Conservation (phyloP, 2,329 filamentous ascomycete genomes). For the Alternaria arborescens region DNA sequence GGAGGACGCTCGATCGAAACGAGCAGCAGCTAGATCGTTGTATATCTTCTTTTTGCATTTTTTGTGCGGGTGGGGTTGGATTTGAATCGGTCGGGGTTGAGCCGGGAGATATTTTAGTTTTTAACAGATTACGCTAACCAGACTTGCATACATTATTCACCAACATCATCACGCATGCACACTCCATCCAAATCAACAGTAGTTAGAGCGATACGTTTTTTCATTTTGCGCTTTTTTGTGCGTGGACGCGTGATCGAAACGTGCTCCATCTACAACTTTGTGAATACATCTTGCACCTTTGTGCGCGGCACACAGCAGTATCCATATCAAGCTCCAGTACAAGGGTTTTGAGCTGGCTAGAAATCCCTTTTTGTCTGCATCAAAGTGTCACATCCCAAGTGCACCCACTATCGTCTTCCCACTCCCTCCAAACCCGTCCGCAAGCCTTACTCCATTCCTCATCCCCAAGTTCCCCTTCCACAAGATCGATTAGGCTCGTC, state of each 20-base stretch:
- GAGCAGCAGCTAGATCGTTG: not conserved
- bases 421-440: slow-evolving; percentile 13
- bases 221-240: too few relatives aligned
- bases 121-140: too few relatives aligned
- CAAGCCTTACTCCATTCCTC: slow-evolving; percentile 3
- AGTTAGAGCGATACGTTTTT: too few relatives aligned
- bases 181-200: too few relatives aligned
- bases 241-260: slow-evolving; percentile 31
- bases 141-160: too few relatives aligned
- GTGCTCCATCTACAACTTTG: slow-evolving; percentile 7
- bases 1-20: slow-evolving; percentile 44
- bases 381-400: slow-evolving; percentile 9
- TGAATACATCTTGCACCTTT: not conserved
- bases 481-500: slow-evolving; percentile 21
- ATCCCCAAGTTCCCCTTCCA: slow-evolving; percentile 9
- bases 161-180: too few relatives aligned
- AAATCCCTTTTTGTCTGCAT: not conserved
- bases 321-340: not conserved
- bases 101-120: too few relatives aligned
- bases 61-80: too few relatives aligned
- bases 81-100: too few relatives aligned
- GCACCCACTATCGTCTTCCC: slow-evolving; percentile 20
- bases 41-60: too few relatives aligned
- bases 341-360: not conserved
- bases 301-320: not conserved